Percentiles rank a stretch among this genome's conserved stretches.
These are phyloP conservation scores for Diplodia intermedia DNA, from an alignment of 2,329 filamentous ascomycete genomes.

Conservation along the genomic window DNA sequence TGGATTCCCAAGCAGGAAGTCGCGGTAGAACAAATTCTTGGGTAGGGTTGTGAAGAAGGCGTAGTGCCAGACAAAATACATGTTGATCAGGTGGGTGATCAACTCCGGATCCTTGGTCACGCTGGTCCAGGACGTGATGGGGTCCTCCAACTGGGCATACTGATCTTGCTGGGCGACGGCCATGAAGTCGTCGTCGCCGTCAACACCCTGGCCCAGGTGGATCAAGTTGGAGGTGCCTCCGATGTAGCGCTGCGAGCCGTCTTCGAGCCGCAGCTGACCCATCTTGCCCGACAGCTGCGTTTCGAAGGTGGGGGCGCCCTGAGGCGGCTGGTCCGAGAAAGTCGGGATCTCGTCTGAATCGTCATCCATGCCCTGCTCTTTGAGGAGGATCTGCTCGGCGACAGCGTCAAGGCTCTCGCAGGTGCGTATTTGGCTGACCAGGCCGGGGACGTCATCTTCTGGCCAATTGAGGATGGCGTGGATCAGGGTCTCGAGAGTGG, in stretches of 20 bases:
- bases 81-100: constrained; percentile 86
- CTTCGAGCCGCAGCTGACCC: constrained; percentile 86
- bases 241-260: constrained; percentile 88
- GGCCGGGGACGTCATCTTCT: constrained; percentile 80
- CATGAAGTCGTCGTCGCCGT: constrained; percentile 47
- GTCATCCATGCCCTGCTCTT: constrained; percentile 56
- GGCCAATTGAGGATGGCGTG: constrained; percentile 90
- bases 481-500: constrained; percentile 89
- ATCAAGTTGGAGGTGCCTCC: constrained; percentile 94
- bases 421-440: constrained; percentile 86
- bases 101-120: constrained; percentile 81
- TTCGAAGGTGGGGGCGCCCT: constrained; percentile 62
- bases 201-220: constrained; percentile 62
- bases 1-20: constrained; percentile 77
- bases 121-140: constrained; percentile 83
- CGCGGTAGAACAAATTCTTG: constrained; percentile 82
- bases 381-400: constrained; percentile 64
- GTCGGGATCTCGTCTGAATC: constrained; percentile 53
- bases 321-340: constrained; percentile 50
- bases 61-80: constrained; percentile 99
- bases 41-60: constrained; percentile 93
- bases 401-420: constrained; percentile 77
- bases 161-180: constrained; percentile 54
- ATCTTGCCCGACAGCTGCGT: constrained; percentile 88
- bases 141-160: constrained; percentile 65